Evolutionary conservation across 2,329 filamentous ascomycete species (phyloP), one percentile per base, ranked within the genome.

Genomic region (Trichoderma arundinaceum): DNA sequence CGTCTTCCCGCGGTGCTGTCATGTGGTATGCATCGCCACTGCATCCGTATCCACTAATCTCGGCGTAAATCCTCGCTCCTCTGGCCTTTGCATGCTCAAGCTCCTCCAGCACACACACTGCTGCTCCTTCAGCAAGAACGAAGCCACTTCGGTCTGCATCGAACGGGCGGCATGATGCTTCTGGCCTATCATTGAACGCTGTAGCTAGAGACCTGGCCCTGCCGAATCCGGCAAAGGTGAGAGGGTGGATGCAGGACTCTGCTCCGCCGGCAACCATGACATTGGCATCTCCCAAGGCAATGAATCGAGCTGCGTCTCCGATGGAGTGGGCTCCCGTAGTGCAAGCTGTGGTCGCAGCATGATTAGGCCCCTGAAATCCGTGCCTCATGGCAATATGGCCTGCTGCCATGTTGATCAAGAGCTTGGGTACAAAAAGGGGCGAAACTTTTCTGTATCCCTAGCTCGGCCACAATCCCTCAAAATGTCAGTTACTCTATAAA

Each of bases 261-360:
- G 94, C 88, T 33, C 94, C 94, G 48, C 95, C 95, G n/a, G 95
- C 93, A 8, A 99, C 80, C 93, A 99, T 98, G 63, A 98, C 90
- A 76, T 97, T 86, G 52, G 94, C 94, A 75, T 98, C 94, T 7
- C 93, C 94, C 73, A 89, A 89, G n/a, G 90, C 87, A 68, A 99
- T 94, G 75, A 97, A 92, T 17, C 94, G 88, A n/a, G 91, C 89
- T 6, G 95, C 95, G 76, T 99, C 95, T 17, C 94, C 95, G 57
- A 99, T 89, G 1, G 94, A 93, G 79, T 99, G 95, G 1, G 94
- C 92, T 10, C 95, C 95, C 0, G 95, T 99, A 0, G 95, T 98
- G 76, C 95, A 99, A 66, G 95, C 95, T 12, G 95, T 99, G 0
- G 94, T 96, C 44, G 88, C 92, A 1, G 94, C 88, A 77, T 97